Conservation (phyloP, 176 grass and related monocot species). For the Olyra latifolia region DNA sequence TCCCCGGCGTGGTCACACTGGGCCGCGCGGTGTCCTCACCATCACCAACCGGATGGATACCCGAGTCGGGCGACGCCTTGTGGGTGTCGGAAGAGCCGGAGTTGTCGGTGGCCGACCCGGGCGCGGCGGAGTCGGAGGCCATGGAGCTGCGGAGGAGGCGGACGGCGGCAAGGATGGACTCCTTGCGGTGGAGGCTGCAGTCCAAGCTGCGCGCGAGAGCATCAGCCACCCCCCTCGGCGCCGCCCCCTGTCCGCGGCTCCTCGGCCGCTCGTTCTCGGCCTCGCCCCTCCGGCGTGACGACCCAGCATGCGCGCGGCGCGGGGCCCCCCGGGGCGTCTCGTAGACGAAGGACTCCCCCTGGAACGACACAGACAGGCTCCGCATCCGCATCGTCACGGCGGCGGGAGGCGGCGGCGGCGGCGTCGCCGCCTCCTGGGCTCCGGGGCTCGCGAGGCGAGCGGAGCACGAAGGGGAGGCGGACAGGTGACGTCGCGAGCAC, state of each 20-base stretch:
- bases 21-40: conserved; percentile 36
- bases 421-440: not conserved
- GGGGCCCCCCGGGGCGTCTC: conserved; percentile 47
- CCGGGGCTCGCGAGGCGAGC: not conserved
- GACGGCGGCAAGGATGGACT: conserved; percentile 74
- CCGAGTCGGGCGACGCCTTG: conserved; percentile 39
- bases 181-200: conserved; percentile 63
- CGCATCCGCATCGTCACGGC: conserved; percentile 46
- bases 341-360: conserved; percentile 85
- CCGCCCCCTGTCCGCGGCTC: conserved; percentile 43
- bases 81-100: conserved; percentile 64
- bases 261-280: conserved; percentile 56
- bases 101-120: conserved; percentile 43
- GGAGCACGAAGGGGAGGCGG: not conserved
- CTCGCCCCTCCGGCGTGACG: conserved; percentile 47
- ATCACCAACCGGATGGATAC: conserved; percentile 54
- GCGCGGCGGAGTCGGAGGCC: conserved; percentile 41
- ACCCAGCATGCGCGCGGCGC: not conserved
- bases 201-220: conserved; percentile 67
- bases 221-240: conserved; percentile 36
- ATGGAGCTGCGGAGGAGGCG: conserved; percentile 65
- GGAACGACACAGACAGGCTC: conserved; percentile 84
- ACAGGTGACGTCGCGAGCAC: conserved; percentile 41
- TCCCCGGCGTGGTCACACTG: conserved; percentile 57
- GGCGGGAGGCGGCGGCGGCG: not conserved